Evolutionary conservation across 2,329 filamentous ascomycete species (phyloP), one percentile per base, ranked within the genome.

Genomic region (Trichoderma sp.): DNA sequence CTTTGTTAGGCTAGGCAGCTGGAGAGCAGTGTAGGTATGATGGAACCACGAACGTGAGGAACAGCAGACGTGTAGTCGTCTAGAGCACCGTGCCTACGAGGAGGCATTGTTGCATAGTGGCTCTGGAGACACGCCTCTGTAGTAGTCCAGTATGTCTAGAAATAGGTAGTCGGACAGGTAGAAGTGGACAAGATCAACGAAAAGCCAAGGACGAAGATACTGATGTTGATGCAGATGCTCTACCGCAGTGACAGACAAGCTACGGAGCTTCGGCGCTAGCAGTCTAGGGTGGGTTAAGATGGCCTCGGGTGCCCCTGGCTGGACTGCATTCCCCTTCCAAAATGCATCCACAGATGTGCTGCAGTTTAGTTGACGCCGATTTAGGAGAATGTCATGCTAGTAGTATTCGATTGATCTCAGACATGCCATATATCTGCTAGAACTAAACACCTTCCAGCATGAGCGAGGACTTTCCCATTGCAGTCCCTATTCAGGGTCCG

Each of bases 11-110:
- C 31, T 68, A 64, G 61, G 21, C 40, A 66, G 5, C 14, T 68
- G 40, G 27, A 33, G 33, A 5, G 72, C 40, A 43, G 40, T 71
- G 29, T 33, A 33, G 31, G 31, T 76, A 72, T 16, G 72, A 72
- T 11, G 24, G 24, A 37, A 68, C 49, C 3, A 49, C 72, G 49
- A 71, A 84, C 83, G 77, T 84, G 81, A 49, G 82, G 81, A 47
- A 85, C 81, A 60, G 82, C 82, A 70, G 80, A 79, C 73, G 78
- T 79, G 72, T 85, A 85, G 72, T 85, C 83, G 70, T 84, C 82
- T 73, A 83, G 81, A 21, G 79, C 81, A 65, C 81, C 80, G 63
- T 79, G 79, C 75, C 83, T 80, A 73, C 82, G 81, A 70, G 81
- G 80, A 70, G 81, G 80, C 83, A 85, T 85, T 55, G 35, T 68